Base-by-base conservation (phyloP, 2,329 filamentous ascomycete species). In the Ceratocystiopsis minuta region DNA sequence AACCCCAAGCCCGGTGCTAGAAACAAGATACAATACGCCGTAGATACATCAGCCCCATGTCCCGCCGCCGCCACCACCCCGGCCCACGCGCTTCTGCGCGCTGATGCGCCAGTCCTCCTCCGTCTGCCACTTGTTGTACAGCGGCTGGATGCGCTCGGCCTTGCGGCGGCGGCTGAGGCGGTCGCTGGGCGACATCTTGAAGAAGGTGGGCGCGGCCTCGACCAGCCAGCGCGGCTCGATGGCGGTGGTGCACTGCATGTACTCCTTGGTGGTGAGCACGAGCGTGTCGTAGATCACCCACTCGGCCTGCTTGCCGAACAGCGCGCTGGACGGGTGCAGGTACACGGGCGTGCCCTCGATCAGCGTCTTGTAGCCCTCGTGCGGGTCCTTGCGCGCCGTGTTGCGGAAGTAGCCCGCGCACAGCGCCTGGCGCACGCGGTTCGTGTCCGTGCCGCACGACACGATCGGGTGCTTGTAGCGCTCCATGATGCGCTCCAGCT, bases 331-430 rank as follows among this genome's bases (percentile, higher is more conserved):
- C 0, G 90, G 90, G 60, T 98, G 92, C 60, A 98, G 71, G 58
- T 92, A 94, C 1, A 98, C 88, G 0, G 87, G 85, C 3, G 88
- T 96, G 34, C 85, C 81, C 63, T 98, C 90, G 45, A 87, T 90
- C 17, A 98, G 71, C 20, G 92, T 98, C 67, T 95, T 96, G 67
- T 95, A 98, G 16, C 90, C 90, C 57, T 96, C 90, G 51, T 88
- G 80, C 0, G 88, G 88, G 52, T 96, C 90, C 59, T 98, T 98
- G 52, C 90, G 77, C 0, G 90, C 87, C 1, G 81, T 76, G 58
- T 95, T 95, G 48, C 90, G 77, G 75, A 98, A 98, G 69, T 94
- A 96, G 41, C 92, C 90, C 0, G 77, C 72, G 61, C 90, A 96
- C 2, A 98, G 69, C 0, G 90, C 85, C 57, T 88, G 80, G 4